Evolutionary conservation across 2,329 filamentous ascomycete genomes (phyloP).

Genomic region (Penicillium olsonii): DNA sequence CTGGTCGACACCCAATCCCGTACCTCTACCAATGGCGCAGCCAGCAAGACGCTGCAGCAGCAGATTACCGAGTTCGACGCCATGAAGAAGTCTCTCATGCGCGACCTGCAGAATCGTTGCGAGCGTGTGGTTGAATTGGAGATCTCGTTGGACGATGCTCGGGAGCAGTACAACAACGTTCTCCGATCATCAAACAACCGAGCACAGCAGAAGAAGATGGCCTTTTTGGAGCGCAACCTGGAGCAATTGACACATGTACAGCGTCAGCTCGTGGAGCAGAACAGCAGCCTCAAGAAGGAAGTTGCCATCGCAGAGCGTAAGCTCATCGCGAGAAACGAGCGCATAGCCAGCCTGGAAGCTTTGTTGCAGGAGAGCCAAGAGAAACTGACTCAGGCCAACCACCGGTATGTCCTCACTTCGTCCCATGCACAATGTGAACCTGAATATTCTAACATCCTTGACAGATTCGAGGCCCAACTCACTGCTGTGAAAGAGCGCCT

Average conservation of each 20-base stretch:
- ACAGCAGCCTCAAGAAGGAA: slow-evolving; percentile 96
- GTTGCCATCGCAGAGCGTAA: slow-evolving; percentile 98
- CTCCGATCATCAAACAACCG: slow-evolving; percentile 95
- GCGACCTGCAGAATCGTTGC: slow-evolving; percentile 95
- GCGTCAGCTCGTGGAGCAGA: slow-evolving; percentile 96
- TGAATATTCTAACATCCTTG: slow-evolving; percentile 14
- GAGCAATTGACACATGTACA: slow-evolving; percentile 98
- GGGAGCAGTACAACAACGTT: slow-evolving; percentile 99
- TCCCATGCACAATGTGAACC: neutral
- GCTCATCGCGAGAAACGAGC: slow-evolving; percentile 92
- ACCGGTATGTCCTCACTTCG: slow-evolving; percentile 68
- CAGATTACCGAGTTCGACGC: slow-evolving; percentile 98
- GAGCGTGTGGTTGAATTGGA: slow-evolving; percentile 97
- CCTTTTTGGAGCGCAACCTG: slow-evolving; percentile 95
- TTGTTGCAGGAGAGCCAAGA: slow-evolving; percentile 96
- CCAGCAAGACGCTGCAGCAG: slow-evolving; percentile 84
- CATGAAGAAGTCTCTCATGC: slow-evolving; percentile 99
- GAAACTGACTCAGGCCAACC: slow-evolving; percentile 95
- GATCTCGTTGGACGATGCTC: slow-evolving; percentile 93
- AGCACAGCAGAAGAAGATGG: slow-evolving; percentile 99
- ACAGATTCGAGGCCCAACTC: slow-evolving; percentile 94
- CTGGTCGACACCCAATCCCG: slow-evolving; percentile 68
- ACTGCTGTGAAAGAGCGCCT: slow-evolving; percentile 96
- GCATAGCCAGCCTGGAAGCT: slow-evolving; percentile 89
- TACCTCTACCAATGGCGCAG: slow-evolving; percentile 60